A percentile compares a stretch with the other conserved stretches of the same genome.
phyloP scores from a whole-genome alignment of 352 stramenopile species.

The Phytophthora megakarya region DNA sequence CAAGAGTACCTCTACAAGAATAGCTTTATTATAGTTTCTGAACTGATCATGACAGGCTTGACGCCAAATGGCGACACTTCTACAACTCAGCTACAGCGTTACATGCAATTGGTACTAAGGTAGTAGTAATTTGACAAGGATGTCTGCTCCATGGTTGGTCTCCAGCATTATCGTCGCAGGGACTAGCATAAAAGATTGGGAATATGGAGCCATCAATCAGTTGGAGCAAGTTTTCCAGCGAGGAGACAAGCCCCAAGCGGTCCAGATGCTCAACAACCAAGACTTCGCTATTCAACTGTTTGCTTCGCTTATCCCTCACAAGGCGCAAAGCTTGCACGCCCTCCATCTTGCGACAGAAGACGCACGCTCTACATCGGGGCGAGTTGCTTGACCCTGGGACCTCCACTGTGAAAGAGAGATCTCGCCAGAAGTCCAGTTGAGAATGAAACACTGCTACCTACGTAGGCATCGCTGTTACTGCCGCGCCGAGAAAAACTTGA shows the following conservation, averaged over 20 bases:
- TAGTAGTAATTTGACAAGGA: constrained; percentile 17
- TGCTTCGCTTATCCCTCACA: constrained; percentile 91
- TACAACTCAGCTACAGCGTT: neutral
- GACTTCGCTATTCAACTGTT: constrained; percentile 91
- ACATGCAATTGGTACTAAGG: neutral
- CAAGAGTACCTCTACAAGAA: constrained; percentile 3
- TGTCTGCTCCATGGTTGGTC: constrained; percentile 92
- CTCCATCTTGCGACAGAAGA: constrained; percentile 30
- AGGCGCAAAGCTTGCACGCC: constrained; percentile 23
- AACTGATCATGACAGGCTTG: neutral
- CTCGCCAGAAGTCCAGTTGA: constrained; percentile 83
- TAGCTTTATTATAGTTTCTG: neutral
- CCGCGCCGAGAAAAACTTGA: constrained; percentile 20
- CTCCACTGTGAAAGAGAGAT: constrained; percentile 88
- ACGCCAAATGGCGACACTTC: neutral
- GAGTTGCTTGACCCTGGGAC: constrained; percentile 84
- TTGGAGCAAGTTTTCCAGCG: constrained; percentile 82
- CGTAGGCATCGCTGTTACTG: neutral
- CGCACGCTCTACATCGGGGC: constrained; percentile 55
- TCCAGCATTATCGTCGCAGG: constrained; percentile 87
- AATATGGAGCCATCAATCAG: constrained; percentile 93
- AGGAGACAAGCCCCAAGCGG: constrained; percentile 48
- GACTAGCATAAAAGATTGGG: constrained; percentile 91
- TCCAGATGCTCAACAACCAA: constrained; percentile 85
- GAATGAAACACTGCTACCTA: neutral